Base-by-base conservation (phyloP, 2,329 filamentous ascomycete genomes). In the Fusarium piperis region DNA sequence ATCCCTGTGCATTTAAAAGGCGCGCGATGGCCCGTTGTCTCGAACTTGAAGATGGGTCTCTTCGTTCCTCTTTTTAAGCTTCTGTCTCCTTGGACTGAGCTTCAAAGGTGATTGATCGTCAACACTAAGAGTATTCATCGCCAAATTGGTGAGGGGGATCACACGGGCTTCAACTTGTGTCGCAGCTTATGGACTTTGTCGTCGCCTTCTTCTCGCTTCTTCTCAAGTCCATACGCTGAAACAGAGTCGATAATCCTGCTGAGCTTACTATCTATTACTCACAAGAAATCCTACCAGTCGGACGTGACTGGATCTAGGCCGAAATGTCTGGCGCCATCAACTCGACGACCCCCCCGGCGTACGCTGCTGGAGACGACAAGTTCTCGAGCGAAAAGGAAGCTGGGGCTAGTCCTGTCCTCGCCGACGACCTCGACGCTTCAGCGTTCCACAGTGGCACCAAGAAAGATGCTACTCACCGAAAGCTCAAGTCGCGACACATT, bases 401-500 rank as follows among this genome's bases (percentile, higher is more conserved):
- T 20, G 67, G 39, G 28, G 9, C 30, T n/a, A 46, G 52, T 6
- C 28, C 58, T 8, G 32, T 55, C 3, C 33, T 53, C 46, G 64
- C 10, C 13, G 59, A 57, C 2, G 53, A 65, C 32, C 33, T 48
- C 6, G 38, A 35, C 6, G 30, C 38, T 13, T 59, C 64, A 0
- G 48, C 66, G 23, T 61, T 59, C 53, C 13, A 36, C 28, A 10
- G 16, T 41, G n/a, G 33, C n/a, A 3, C 30, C 23, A 59, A 55
- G 46, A 33, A 64, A 0, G 74, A 76, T 55, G 39, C 65, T 7
- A 88, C 86, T 1, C 85, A 88, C 57, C 84, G 87, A 52, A 84
- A 79, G 64, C 84, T 89, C 68, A 89, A 88, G 77, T 80, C 86
- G 23, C 84, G 87, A 2, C 87, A 89, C 70, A 88, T 90, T 51